phyloP scores from a whole-genome alignment of 176 grass and related monocot species.

The Juncus effusus region DNA sequence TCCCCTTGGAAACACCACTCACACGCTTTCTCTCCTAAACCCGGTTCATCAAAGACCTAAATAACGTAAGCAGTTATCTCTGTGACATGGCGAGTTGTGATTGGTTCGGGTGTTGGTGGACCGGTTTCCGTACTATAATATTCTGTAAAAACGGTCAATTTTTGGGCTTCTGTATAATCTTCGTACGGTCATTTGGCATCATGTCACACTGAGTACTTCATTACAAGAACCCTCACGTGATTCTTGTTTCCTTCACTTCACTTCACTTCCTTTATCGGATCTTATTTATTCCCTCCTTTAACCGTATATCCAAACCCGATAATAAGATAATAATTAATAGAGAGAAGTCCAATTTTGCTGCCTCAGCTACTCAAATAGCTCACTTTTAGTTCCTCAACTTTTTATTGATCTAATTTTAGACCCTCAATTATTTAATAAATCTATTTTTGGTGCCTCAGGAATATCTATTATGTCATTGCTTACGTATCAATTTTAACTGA shows the following conservation, averaged over 20 bases:
- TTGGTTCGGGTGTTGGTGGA: neutral
- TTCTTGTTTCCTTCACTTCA: neutral
- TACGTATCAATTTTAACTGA: neutral
- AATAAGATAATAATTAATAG: neutral
- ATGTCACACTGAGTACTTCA: slow-evolving; percentile 4
- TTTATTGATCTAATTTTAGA: too few relatives aligned
- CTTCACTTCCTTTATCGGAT: neutral
- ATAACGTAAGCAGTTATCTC: too few relatives aligned
- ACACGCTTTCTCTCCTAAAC: too few relatives aligned
- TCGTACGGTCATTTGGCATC: slow-evolving; percentile 14
- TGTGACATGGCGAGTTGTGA: neutral
- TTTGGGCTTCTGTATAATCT: neutral
- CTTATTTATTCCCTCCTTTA: neutral
- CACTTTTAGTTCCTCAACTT: too few relatives aligned
- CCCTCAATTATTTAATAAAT: too few relatives aligned
- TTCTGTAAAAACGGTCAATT: slow-evolving; percentile 16
- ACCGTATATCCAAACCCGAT: slow-evolving; percentile 9
- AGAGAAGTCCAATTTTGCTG: too few relatives aligned
- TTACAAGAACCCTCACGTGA: slow-evolving; percentile 17
- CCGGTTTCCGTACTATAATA: neutral
- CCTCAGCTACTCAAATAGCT: too few relatives aligned
- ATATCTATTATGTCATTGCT: too few relatives aligned
- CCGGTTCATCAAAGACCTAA: too few relatives aligned
- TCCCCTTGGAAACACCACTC: too few relatives aligned
- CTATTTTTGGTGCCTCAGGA: too few relatives aligned